These are phyloP conservation scores for Colletotrichum lupini DNA, from an alignment of 2,329 filamentous ascomycete species.

Conservation along the genomic window DNA sequence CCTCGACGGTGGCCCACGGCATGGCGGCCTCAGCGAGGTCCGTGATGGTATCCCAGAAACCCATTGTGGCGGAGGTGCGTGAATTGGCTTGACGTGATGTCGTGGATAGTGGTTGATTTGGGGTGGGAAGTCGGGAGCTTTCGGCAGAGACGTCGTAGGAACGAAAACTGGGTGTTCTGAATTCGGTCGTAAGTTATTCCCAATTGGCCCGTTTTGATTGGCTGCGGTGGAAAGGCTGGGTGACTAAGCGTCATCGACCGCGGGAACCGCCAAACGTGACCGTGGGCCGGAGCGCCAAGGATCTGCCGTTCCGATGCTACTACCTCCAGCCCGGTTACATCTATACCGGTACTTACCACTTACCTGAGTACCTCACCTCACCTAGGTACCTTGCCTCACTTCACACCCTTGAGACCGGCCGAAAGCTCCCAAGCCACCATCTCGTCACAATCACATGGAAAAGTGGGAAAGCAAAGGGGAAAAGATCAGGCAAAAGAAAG, in stretches of 20 bases:
- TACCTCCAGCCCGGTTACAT: too few relatives aligned
- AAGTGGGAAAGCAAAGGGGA: background rate
- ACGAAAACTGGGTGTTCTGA: conserved; percentile 42
- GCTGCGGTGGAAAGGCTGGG: conserved; percentile 37
- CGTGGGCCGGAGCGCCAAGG: background rate
- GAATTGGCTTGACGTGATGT: conserved; percentile 35
- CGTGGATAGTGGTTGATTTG: conserved; percentile 37
- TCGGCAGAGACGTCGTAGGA: conserved; percentile 42
- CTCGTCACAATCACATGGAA: conserved; percentile 13
- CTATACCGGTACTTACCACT: too few relatives aligned
- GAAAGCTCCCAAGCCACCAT: conserved; percentile 6
- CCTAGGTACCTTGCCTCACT: too few relatives aligned
- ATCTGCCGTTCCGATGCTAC: background rate
- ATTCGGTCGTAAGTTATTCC: conserved; percentile 56
- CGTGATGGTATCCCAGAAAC: conserved; percentile 73
- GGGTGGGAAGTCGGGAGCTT: conserved; percentile 52
- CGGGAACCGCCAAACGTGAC: background rate
- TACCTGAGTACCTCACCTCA: too few relatives aligned
- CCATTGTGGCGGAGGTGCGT: conserved; percentile 64
- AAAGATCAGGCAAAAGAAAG: background rate
- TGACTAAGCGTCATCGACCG: conserved; percentile 19
- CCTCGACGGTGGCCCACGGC: conserved; percentile 73
- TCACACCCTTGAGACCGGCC: background rate
- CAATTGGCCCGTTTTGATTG: conserved; percentile 64
- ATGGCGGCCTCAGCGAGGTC: conserved; percentile 73